phyloP scores from a whole-genome alignment of 345 rosid genomes.

The Carallia pectinifolia region DNA sequence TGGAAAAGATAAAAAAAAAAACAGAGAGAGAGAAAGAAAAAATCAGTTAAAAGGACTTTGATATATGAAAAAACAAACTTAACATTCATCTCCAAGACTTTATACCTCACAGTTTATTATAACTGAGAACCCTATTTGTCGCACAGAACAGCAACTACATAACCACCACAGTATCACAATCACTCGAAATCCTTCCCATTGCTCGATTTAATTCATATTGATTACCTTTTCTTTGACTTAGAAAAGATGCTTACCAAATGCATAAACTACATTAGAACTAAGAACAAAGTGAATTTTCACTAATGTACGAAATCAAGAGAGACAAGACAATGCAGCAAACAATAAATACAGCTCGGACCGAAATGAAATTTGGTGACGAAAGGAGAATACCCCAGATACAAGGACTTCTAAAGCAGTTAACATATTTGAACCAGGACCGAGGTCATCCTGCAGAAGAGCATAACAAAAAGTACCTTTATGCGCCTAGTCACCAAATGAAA shows the following conservation, averaged over 20 bases:
- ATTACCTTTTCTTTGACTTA: not conserved
- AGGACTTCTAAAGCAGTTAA: constrained; percentile 86
- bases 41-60: not conserved
- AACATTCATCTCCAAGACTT: not conserved
- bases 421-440: constrained; percentile 88
- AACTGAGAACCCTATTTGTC: not conserved
- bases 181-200: not conserved
- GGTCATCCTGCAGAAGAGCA: constrained; percentile 64
- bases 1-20: constrained; percentile 6
- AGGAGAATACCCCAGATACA: constrained; percentile 80
- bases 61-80: not conserved
- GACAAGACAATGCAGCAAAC: not conserved
- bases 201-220: not conserved
- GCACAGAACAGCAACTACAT: not conserved
- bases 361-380: not conserved
- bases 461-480: constrained; percentile 19
- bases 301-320: too few species aligned
- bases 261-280: too few species aligned
- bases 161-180: not conserved
- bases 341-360: not conserved
- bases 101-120: not conserved
- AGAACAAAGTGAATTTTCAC: too few species aligned
- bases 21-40: not conserved
- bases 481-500: constrained; percentile 4
- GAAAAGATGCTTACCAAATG: too few species aligned